Evolutionary conservation across 2,329 filamentous ascomycete genomes (phyloP).

Genomic region (Monosporascus sp.): DNA sequence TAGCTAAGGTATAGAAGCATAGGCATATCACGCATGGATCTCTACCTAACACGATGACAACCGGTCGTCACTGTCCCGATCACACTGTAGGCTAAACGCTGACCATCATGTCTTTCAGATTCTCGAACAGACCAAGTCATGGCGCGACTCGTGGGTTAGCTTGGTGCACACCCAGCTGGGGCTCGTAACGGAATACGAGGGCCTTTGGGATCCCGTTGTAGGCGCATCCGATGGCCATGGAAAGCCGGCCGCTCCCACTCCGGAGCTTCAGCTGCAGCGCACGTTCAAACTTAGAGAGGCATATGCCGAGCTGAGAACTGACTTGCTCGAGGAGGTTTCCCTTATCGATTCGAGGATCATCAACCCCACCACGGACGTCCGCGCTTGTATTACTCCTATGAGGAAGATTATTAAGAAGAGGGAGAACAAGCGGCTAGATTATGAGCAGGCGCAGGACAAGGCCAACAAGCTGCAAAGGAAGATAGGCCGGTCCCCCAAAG

Average conservation of each 20-base stretch:
- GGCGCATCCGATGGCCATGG: slow-evolving; percentile 54
- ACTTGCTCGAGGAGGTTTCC: slow-evolving; percentile 65
- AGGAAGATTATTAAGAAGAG: slow-evolving; percentile 81
- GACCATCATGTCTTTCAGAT: slow-evolving; percentile 46
- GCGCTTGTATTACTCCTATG: slow-evolving; percentile 62
- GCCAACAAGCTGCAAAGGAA: slow-evolving; percentile 67
- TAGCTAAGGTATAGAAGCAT: slow-evolving; percentile 54
- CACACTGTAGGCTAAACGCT: not conserved
- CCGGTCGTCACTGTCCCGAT: not conserved
- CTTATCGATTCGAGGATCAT: slow-evolving; percentile 67
- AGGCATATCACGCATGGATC: not conserved
- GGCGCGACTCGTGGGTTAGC: slow-evolving; percentile 72
- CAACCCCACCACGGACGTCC: slow-evolving; percentile 62
- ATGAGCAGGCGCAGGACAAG: slow-evolving; percentile 69
- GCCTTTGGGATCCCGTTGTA: slow-evolving; percentile 71
- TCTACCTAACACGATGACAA: no score
- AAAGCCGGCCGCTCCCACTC: slow-evolving; percentile 54
- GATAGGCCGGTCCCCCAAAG: slow-evolving; percentile 62
- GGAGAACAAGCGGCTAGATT: slow-evolving; percentile 77
- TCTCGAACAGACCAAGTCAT: slow-evolving; percentile 67
- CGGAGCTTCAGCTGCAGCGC: slow-evolving; percentile 56
- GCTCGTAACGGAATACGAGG: slow-evolving; percentile 62
- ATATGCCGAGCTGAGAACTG: slow-evolving; percentile 65
- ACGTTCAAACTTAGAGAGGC: slow-evolving; percentile 59
- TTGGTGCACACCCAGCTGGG: slow-evolving; percentile 65